Evolutionary conservation across 2,329 filamentous ascomycete genomes (phyloP).

Genomic region (Ceratocystis lukuohia): DNA sequence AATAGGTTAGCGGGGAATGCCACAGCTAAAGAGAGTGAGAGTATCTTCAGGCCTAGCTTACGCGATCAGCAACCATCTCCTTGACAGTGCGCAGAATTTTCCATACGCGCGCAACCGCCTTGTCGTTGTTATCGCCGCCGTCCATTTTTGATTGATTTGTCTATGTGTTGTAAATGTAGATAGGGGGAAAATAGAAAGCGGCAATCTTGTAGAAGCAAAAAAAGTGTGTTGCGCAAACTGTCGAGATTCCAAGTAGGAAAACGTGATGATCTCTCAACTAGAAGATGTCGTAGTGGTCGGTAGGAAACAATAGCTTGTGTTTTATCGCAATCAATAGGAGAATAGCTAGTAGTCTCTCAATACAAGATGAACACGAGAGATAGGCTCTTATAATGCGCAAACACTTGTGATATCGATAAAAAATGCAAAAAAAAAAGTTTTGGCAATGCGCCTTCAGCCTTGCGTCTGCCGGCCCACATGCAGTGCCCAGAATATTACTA

Average conservation of each 20-base stretch:
- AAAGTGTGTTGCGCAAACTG: too few species aligned
- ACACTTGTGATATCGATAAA: slow-evolving; percentile 11
- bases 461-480: slow-evolving; percentile 4
- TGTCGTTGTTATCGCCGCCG: slow-evolving; percentile 29
- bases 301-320: too few species aligned
- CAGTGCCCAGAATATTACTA: not conserved
- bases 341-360: too few species aligned
- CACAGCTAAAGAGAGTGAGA: slow-evolving; percentile 60
- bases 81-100: slow-evolving; percentile 85
- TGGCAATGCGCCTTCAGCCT: slow-evolving; percentile 14
- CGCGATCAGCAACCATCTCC: slow-evolving; percentile 86
- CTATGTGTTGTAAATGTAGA: not conserved
- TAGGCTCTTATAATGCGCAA: not conserved
- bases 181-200: not conserved
- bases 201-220: not conserved
- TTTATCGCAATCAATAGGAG: too few species aligned
- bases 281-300: too few species aligned
- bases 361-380: too few species aligned
- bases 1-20: slow-evolving; percentile 93
- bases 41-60: slow-evolving; percentile 36
- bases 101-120: slow-evolving; percentile 61
- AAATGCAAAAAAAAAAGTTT: slow-evolving; percentile 17
- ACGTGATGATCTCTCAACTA: too few species aligned
- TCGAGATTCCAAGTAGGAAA: too few species aligned
- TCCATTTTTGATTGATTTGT: slow-evolving; percentile 28